Conservation (phyloP, 1,284 basidiomycete genomes). For the Ganoderma lucidum region DNA sequence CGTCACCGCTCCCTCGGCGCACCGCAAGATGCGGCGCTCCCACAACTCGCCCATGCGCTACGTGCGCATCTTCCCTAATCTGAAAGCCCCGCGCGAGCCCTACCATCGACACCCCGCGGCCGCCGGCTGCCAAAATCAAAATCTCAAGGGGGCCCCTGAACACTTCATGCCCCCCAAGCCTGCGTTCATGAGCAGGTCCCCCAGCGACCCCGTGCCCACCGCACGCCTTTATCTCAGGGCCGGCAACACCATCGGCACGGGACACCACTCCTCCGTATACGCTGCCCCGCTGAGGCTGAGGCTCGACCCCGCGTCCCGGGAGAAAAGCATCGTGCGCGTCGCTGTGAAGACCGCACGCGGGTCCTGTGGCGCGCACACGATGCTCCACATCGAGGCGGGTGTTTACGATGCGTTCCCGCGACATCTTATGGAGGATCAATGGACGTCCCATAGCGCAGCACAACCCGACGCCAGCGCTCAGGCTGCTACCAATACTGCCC, state of each 20-base stretch:
- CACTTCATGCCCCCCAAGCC: not conserved
- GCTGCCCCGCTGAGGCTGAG: conserved; percentile 42
- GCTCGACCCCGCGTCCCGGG: conserved; percentile 31
- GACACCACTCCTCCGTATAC: conserved; percentile 45
- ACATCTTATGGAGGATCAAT: conserved; percentile 52
- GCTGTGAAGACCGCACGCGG: conserved; percentile 41
- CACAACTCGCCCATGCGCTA: conserved; percentile 13
- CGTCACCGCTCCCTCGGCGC: not conserved
- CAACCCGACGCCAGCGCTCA: no score
- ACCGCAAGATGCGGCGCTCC: not conserved
- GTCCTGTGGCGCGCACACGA: conserved; percentile 28
- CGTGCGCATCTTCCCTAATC: conserved; percentile 36
- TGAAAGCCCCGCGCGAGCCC: not conserved
- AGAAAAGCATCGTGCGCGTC: conserved; percentile 39
- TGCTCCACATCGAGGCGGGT: conserved; percentile 49
- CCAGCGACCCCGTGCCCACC: not conserved
- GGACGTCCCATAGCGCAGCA: no score
- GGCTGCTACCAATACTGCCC: not conserved
- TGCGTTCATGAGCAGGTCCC: conserved; percentile 5
- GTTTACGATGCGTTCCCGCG: conserved; percentile 53
- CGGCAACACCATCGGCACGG: conserved; percentile 40
- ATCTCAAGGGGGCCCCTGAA: not conserved
- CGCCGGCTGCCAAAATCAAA: not conserved
- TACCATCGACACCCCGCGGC: not conserved
- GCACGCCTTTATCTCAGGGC: conserved; percentile 38